Evolutionary conservation across 108 stramenopile genomes (phyloP).

Genomic region (Cyclotella distinguenda): DNA sequence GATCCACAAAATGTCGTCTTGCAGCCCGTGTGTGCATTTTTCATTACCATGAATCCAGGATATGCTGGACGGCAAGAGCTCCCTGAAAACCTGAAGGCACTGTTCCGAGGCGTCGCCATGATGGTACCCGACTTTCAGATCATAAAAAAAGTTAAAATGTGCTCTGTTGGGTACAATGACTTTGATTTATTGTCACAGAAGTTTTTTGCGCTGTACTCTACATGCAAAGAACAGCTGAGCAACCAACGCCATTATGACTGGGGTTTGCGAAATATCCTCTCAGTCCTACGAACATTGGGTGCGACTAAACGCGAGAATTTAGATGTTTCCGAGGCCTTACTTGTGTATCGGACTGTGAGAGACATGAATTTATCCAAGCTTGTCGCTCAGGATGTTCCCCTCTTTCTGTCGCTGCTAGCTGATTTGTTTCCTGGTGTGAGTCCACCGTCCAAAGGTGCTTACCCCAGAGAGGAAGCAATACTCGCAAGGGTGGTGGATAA

Average conservation of each 20-base stretch:
- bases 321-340: conserved; percentile 70
- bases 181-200: conserved; percentile 84
- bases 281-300: conserved; percentile 87
- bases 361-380: conserved; percentile 94
- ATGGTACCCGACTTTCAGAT: conserved; percentile 93
- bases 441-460: conserved; percentile 78
- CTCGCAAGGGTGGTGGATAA: conserved; percentile 59
- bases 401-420: conserved; percentile 84
- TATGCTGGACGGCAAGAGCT: conserved; percentile 93
- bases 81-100: conserved; percentile 92
- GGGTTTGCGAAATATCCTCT: conserved; percentile 88
- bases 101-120: conserved; percentile 93
- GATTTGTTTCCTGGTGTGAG: conserved; percentile 82
- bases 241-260: conserved; percentile 93
- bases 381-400: conserved; percentile 90
- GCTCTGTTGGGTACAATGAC: conserved; percentile 83
- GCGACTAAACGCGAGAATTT: conserved; percentile 85
- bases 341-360: conserved; percentile 87
- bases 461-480: conserved; percentile 78
- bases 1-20: conserved; percentile 85
- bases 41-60: conserved; percentile 96
- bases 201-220: conserved; percentile 85
- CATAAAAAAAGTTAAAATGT: conserved; percentile 94
- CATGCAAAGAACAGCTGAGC: conserved; percentile 88
- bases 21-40: conserved; percentile 85